Conservation (phyloP, 441 rosid species). For the Populus hybrid region DNA sequence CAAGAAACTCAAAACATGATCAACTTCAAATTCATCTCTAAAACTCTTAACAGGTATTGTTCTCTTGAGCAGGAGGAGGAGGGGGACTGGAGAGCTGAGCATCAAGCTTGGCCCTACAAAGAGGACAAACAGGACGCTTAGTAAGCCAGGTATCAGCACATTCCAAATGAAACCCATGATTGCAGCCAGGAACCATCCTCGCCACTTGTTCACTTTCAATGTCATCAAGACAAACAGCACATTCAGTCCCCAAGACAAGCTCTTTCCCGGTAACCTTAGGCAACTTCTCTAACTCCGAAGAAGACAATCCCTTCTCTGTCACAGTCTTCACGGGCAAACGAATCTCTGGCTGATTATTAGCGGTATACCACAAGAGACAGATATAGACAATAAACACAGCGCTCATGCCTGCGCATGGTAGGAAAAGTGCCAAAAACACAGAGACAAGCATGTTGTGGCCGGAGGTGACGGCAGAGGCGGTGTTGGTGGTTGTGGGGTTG, state of each 20-base stretch:
- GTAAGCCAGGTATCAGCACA: slow-evolving; percentile 84
- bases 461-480: background rate
- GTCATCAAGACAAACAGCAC: slow-evolving; percentile 81
- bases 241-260: slow-evolving; percentile 58
- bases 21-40: no score
- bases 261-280: slow-evolving; percentile 67
- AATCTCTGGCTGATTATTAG: slow-evolving; percentile 14
- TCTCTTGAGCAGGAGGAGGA: background rate
- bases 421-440: slow-evolving; percentile 60
- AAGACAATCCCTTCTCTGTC: slow-evolving; percentile 43
- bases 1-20: background rate
- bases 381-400: slow-evolving; percentile 52
- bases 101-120: slow-evolving; percentile 57
- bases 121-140: slow-evolving; percentile 55
- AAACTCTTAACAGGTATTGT: slow-evolving; percentile 16
- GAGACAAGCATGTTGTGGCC: slow-evolving; percentile 41
- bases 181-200: slow-evolving; percentile 77
- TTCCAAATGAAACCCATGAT: slow-evolving; percentile 72
- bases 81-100: slow-evolving; percentile 14
- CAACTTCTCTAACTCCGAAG: slow-evolving; percentile 56
- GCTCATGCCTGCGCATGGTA: slow-evolving; percentile 70
- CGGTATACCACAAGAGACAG: slow-evolving; percentile 48
- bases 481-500: background rate
- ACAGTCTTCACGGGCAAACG: slow-evolving; percentile 28
- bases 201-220: slow-evolving; percentile 52